Evolutionary conservation across 1,284 basidiomycete genomes (phyloP).

Genomic region (Ustilago tritici): DNA sequence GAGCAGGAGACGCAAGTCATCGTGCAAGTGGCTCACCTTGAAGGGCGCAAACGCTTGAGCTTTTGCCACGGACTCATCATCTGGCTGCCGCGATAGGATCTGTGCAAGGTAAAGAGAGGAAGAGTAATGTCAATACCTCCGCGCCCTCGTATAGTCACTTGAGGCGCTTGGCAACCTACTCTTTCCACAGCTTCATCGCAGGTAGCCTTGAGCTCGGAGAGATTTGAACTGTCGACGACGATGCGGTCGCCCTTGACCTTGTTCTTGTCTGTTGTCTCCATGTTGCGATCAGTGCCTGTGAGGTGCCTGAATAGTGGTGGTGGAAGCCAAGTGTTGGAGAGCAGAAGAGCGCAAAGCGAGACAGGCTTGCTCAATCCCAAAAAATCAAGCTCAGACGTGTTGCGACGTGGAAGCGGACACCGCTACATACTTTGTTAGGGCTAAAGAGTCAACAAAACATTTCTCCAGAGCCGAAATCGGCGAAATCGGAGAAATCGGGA

Average conservation of each 20-base stretch:
- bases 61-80: conserved; percentile 29
- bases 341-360: not conserved
- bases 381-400: conserved; percentile 2
- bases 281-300: not conserved
- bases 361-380: not conserved
- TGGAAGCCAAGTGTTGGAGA: not conserved
- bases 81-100: conserved; percentile 36
- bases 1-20: conserved; percentile 58
- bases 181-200: conserved; percentile 65
- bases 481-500: not conserved
- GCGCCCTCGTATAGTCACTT: not conserved
- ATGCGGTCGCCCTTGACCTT: conserved; percentile 40
- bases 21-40: conserved; percentile 58
- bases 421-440: not conserved
- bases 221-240: conserved; percentile 61
- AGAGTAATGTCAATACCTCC: not conserved
- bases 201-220: conserved; percentile 60
- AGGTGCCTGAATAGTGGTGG: not conserved
- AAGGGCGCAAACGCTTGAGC: conserved; percentile 52
- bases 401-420: conserved; percentile 16
- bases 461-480: too few relatives aligned
- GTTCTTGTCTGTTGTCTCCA: conserved; percentile 10
- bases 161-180: conserved; percentile 22
- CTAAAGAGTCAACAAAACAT: not conserved
- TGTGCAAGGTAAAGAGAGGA: not conserved